Conservation (phyloP, 106 monocot species). For the Cymbidium sinense region DNA sequence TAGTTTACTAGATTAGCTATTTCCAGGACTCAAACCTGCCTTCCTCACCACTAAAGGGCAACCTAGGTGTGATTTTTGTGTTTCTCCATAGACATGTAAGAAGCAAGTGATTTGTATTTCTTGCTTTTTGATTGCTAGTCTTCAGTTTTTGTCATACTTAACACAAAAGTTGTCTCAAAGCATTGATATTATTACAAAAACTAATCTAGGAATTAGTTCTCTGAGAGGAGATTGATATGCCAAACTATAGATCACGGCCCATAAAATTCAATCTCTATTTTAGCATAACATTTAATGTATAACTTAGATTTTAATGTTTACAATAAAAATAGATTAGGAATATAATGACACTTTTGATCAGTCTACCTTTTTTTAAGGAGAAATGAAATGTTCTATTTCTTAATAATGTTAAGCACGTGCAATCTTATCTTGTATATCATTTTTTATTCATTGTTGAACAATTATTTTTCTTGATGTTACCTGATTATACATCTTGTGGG, state of each 20-base stretch:
- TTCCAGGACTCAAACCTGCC: not conserved
- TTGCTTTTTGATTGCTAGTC: not conserved
- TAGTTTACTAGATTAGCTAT: not conserved
- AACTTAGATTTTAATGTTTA: not conserved
- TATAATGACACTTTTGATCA: not conserved
- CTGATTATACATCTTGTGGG: not conserved
- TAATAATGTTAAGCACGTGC: not conserved
- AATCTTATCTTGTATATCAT: not conserved
- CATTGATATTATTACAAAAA: not conserved
- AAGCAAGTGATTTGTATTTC: not conserved
- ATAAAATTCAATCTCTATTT: not conserved
- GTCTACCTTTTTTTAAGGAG: not conserved
- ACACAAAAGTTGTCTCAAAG: not conserved
- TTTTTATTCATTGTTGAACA: not conserved
- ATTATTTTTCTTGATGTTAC: conserved; percentile 1
- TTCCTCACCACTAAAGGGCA: not conserved
- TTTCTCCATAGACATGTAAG: not conserved
- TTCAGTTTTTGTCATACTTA: not conserved
- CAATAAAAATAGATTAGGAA: not conserved
- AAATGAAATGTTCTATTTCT: not conserved
- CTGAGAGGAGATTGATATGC: not conserved
- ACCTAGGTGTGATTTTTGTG: not conserved
- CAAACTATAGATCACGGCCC: not conserved
- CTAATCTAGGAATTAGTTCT: not conserved
- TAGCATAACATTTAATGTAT: not conserved